Base-by-base conservation (phyloP, 768 basidiomycete species). In the Lentinula detonsa region DNA sequence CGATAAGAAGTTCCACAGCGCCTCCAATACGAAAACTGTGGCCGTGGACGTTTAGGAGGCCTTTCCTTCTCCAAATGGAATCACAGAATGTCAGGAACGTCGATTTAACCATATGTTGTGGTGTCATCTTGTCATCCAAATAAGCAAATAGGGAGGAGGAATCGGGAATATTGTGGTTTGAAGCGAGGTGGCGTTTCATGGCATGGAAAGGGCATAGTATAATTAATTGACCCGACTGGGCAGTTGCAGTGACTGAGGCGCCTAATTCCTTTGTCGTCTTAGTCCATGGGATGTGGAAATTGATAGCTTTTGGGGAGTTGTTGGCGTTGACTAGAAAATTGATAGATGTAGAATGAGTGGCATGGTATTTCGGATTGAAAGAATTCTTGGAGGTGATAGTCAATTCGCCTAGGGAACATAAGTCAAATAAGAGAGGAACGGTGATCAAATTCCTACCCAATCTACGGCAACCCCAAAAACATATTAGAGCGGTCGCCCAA, bases 21-120 rank as follows among this genome's bases (percentile, higher is more conserved):
- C 74, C 71, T 0, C 74, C 73, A 34, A 75, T 74, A 1, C 66
- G 61, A 58, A 73, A 74, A 60, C 67, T 67, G 55, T 74, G 70
- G 3, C 70, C 71, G 0, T 61, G 48, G 10, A 68, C 42, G 8
- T 60, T 57, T 3, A 16, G 31, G 11, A 50, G 5, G 3, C 18
- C 58, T 6, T 48, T 46, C 13, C 3, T 13, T 60, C 0, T 63
- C 64, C 64, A 65, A 4, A 65, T 43, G 16, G 37, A 16, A 37
- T 53, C 34, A 45, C 62, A 63, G 16, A 58, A 54, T 11, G 21
- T 40, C 13, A 57, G 42, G 21, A 65, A 61, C 0, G 9, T 3
- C 13, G 16, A n/a, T 52, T 63, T 39, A 31, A 53, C 45, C 53
- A 66, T 55, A 10, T 62, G 65, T 11, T 61, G 40, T 62, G 71